Evolutionary conservation across 805 yeast genomes (phyloP), one percentile per base, ranked within the genome.

Genomic region (Suhomyces pyralidae): DNA sequence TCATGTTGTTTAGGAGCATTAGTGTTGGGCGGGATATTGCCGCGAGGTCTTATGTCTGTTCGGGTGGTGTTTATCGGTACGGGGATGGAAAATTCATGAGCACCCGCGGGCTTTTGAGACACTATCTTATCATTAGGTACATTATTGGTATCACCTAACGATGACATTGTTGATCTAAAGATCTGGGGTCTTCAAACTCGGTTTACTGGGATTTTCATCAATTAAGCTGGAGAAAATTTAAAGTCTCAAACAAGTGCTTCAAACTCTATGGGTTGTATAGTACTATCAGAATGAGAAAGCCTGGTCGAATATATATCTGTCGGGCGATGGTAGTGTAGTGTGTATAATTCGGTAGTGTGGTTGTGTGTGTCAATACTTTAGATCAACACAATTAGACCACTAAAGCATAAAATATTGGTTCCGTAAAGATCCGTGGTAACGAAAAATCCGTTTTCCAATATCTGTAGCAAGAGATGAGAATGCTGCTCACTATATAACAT

Each of bases 351-450:
- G 17, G 17, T 32, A 5, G 36, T n/a, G 9, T 32, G 17, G n/a
- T 32, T 32, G 17, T n/a, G 17, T 32, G 36, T n/a, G 12, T 28
- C n/a, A 9, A 10, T 9, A 30, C 36, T 12, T 14, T 1, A 30
- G 36, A n/a, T 32, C 36, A 32, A n/a, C 36, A 7, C 36, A 32
- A 17, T n/a, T 32, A 9, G 17, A 6, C 36, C 9, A n/a, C 36
- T n/a, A n/a, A 32, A 32, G 36, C 17, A n/a, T n/a, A 32, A 32
- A n/a, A 42, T 2, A 5, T 25, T 17, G n/a, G 48, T 45, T 45
- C 48, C 48, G 48, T 45, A 26, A 17, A 26, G 28, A 17, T 45
- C 48, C 48, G 48, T 32, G 24, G 24, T 17, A 15, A 22, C 30
- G 30, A 45, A 45, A 45, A 20, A 9, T 45, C 32, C 30, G 25